phyloP scores from a whole-genome alignment of 2,329 filamentous ascomycete species.

The Diplodia corticola region DNA sequence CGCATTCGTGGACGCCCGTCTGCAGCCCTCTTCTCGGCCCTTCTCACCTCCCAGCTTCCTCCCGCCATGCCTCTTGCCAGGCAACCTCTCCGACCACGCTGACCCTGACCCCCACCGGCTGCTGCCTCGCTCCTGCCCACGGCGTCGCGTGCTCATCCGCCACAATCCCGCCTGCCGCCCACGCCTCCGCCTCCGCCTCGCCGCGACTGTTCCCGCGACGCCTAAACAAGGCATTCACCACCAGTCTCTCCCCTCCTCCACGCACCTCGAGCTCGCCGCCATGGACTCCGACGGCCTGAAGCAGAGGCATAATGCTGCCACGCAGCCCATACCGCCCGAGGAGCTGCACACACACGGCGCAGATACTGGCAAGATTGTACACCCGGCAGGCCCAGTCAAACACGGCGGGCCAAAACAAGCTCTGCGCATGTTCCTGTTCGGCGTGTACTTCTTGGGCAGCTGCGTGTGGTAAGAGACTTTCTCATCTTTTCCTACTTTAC shows the following conservation, averaged over 20 bases:
- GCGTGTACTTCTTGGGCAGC: slow-evolving; percentile 47
- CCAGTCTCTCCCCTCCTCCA: slow-evolving; percentile 1
- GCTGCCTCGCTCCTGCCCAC: not conserved
- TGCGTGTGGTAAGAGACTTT: slow-evolving; percentile 40
- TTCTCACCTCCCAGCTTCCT: not conserved
- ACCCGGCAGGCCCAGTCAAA: slow-evolving; percentile 42
- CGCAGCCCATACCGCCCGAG: slow-evolving; percentile 12
- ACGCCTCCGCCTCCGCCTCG: slow-evolving; percentile 12
- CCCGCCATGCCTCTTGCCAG: slow-evolving; percentile 1
- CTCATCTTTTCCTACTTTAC: slow-evolving; percentile 23
- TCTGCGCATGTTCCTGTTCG: slow-evolving; percentile 47
- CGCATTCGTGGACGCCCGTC: slow-evolving; percentile 7
- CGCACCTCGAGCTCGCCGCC: not conserved
- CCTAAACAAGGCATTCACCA: not conserved
- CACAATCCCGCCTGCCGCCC: not conserved
- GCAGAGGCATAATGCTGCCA: slow-evolving; percentile 30
- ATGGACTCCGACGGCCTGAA: slow-evolving; percentile 36
- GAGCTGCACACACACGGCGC: slow-evolving; percentile 4
- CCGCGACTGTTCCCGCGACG: slow-evolving; percentile 9
- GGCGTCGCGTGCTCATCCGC: slow-evolving; percentile 7
- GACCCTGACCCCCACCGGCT: slow-evolving; percentile 7
- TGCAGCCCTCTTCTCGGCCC: slow-evolving; percentile 3
- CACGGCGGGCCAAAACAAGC: slow-evolving; percentile 46
- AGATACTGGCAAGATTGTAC: slow-evolving; percentile 22
- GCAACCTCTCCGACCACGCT: slow-evolving; percentile 18